Conservation (phyloP, 805 yeast species). For the Candida insectalens region DNA sequence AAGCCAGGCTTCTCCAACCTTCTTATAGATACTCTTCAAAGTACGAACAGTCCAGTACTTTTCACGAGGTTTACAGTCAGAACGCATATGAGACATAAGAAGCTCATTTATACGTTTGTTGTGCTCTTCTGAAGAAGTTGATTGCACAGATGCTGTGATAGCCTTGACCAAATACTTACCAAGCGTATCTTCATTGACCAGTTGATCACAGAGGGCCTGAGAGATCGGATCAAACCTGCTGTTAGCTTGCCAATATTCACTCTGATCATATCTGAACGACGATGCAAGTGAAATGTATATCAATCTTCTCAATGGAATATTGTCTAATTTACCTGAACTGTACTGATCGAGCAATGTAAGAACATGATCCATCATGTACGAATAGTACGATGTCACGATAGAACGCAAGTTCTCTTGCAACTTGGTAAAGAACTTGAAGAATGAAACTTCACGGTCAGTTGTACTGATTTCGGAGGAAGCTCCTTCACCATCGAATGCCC, state of each 20-base stretch:
- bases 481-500: conserved; percentile 89
- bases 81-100: conserved; percentile 59
- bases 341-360: conserved; percentile 44
- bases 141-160: conserved; percentile 61
- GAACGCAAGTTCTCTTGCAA: conserved; percentile 78
- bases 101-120: conserved; percentile 64
- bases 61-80: conserved; percentile 44
- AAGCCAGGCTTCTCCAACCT: conserved; percentile 93
- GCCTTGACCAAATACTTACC: conserved; percentile 79
- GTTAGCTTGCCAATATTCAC: conserved; percentile 89
- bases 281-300: conserved; percentile 63
- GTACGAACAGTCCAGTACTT: conserved; percentile 75
- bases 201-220: conserved; percentile 54
- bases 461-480: conserved; percentile 30
- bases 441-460: conserved; percentile 54
- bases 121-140: conserved; percentile 55
- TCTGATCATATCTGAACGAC: conserved; percentile 82
- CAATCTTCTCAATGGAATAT: conserved; percentile 58
- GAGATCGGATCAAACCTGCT: conserved; percentile 72
- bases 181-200: conserved; percentile 56
- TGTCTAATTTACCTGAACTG: conserved; percentile 29
- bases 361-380: conserved; percentile 75
- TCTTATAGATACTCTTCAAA: conserved; percentile 73
- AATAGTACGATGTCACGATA: conserved; percentile 79
- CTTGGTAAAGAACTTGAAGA: conserved; percentile 78